These are phyloP conservation scores for Priceomyces medius DNA, from an alignment of 805 yeast species.

Conservation along the genomic window DNA sequence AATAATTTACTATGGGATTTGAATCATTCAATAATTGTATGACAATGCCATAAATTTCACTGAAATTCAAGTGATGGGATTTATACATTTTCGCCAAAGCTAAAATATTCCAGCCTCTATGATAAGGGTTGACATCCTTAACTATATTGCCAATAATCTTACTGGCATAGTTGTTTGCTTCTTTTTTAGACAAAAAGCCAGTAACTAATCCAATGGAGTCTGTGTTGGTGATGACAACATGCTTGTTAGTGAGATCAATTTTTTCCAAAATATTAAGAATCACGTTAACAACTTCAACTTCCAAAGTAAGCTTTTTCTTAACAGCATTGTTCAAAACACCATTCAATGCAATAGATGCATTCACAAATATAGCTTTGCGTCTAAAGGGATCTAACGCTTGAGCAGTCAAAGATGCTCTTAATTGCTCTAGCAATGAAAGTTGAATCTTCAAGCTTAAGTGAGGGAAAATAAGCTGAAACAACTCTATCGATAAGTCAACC, in stretches of 20 bases:
- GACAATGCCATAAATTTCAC: slow-evolving; percentile 53
- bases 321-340: slow-evolving; percentile 36
- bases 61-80: slow-evolving; percentile 27
- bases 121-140: slow-evolving; percentile 59
- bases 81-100: slow-evolving; percentile 30
- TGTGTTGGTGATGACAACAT: slow-evolving; percentile 49
- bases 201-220: slow-evolving; percentile 56
- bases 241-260: slow-evolving; percentile 38
- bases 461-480: slow-evolving; percentile 71
- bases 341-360: slow-evolving; percentile 63
- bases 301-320: slow-evolving; percentile 20
- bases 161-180: slow-evolving; percentile 16
- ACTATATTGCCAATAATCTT: slow-evolving; percentile 59
- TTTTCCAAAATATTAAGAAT: slow-evolving; percentile 51
- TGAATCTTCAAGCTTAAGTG: slow-evolving; percentile 75
- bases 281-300: slow-evolving; percentile 38
- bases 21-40: slow-evolving; percentile 70
- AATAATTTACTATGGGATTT: slow-evolving; percentile 78
- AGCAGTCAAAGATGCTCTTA: slow-evolving; percentile 53
- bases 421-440: slow-evolving; percentile 79
- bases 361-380: slow-evolving; percentile 53
- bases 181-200: slow-evolving; percentile 24
- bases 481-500: slow-evolving; percentile 76
- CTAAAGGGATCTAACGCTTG: slow-evolving; percentile 32
- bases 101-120: slow-evolving; percentile 46